Evolutionary conservation across 225 moss, liverwort and hornwort genomes (phyloP), one percentile per base, ranked within the genome.

Genomic region (Physcomitrium patens): DNA sequence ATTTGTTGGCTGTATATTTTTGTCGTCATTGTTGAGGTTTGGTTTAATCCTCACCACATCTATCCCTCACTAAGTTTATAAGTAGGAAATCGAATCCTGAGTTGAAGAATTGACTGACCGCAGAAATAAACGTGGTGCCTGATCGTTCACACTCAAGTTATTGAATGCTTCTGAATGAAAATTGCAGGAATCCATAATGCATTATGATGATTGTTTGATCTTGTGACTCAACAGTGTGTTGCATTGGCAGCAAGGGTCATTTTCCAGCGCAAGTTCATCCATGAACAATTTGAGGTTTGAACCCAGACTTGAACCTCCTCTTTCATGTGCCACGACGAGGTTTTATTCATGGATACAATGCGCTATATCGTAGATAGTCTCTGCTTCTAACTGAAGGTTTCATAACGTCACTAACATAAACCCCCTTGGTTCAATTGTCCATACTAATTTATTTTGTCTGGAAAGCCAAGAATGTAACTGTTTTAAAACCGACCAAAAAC

Each of bases 261-360:
- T 57, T 85, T 71, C 41, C 77, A 85, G 62, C 75, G 81, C 13
- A 74, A 63, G 26, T 54, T 67, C 49, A 17, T 67, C 9, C 27
- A 23, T 52, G 67, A 73, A 8, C 54, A 69, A 26, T 82, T 82
- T 77, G 81, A 82, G 82, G 79, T 85, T 68, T 63, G 57, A 63
- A 11, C 13, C 16, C 7, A 31, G 10, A 48, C 48, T 45, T 46
- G 50, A 1, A 22, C 22, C 5, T 50, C 19, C 49, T 28, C 2
- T 23, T 52, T 5, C n/a, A 23, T 57, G 2, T 48, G 49, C 54
- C 12, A 50, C 16, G 17, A 58, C 14, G 13, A 68, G 19, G 48
- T 28, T 69, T 19, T 69, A 19, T 9, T 9, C 8, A 50, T 28
- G 31, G 50, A 28, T 18, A 28, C 28, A 27, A 11, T 24, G 23